Conservation (phyloP, 345 rosid genomes). For the Cardiospermum halicacabum region DNA sequence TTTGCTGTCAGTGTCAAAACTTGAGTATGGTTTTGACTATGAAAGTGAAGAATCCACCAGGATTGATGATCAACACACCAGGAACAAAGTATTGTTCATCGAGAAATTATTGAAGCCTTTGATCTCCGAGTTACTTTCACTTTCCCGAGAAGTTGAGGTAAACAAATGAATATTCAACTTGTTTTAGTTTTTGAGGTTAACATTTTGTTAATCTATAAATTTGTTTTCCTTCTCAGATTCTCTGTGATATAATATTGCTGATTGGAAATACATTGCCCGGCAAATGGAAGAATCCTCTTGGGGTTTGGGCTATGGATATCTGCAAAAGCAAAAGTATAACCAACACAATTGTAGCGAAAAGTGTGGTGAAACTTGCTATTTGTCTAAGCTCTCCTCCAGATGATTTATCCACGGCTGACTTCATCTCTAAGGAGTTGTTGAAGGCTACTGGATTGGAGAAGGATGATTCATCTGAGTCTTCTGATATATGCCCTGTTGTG, state of each 20-base stretch:
- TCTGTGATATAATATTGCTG: conserved; percentile 47
- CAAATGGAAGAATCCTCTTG: conserved; percentile 50
- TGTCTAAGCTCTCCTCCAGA: conserved; percentile 45
- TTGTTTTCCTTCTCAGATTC: conserved; percentile 36
- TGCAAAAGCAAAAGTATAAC: conserved; percentile 48
- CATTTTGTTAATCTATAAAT: background rate
- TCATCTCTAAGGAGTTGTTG: conserved; percentile 46
- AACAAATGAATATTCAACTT: background rate
- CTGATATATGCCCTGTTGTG: conserved; percentile 46
- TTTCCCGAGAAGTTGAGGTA: conserved; percentile 60
- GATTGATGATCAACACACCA: conserved; percentile 41
- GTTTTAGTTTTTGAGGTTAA: background rate
- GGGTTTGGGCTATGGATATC: conserved; percentile 52
- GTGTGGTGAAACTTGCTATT: conserved; percentile 46
- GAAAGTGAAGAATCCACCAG: conserved; percentile 34
- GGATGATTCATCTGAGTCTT: conserved; percentile 21
- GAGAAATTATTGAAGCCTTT: conserved; percentile 52
- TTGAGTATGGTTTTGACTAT: conserved; percentile 29
- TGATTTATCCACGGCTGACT: conserved; percentile 47
- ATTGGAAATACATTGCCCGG: conserved; percentile 47
- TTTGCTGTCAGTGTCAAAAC: conserved; percentile 42
- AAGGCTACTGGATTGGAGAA: conserved; percentile 34
- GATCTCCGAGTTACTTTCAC: conserved; percentile 42
- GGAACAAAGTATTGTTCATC: conserved; percentile 42
- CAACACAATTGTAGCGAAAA: conserved; percentile 46